Conservation (phyloP, 345 rosid genomes). For the Acer campestre region DNA sequence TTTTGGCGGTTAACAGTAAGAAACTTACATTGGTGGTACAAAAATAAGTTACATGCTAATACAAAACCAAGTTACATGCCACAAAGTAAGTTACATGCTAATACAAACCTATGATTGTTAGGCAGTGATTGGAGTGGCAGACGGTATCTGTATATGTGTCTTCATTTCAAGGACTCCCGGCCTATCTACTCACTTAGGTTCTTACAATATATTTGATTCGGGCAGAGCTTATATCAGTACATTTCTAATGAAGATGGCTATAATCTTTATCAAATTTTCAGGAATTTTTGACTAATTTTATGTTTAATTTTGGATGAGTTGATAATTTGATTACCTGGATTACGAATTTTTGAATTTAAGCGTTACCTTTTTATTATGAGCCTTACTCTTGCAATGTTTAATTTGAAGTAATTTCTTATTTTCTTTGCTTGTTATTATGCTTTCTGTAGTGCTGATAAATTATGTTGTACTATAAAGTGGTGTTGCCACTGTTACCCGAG, state of each 20-base stretch:
- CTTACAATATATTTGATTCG: not conserved
- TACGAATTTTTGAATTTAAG: not conserved
- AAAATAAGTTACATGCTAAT: too few relatives aligned
- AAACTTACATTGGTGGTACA: too few relatives aligned
- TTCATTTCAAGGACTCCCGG: too few relatives aligned
- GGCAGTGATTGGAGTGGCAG: too few relatives aligned
- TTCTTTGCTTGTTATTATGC: not conserved
- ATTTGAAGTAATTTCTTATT: not conserved
- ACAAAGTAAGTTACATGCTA: too few relatives aligned
- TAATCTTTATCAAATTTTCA: not conserved
- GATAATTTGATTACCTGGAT: not conserved
- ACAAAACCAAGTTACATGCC: too few relatives aligned
- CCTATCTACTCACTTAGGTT: too few relatives aligned
- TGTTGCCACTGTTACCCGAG: too few relatives aligned
- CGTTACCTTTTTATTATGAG: not conserved
- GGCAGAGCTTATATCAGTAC: not conserved
- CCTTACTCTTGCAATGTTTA: not conserved
- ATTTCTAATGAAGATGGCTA: not conserved
- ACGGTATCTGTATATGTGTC: too few relatives aligned
- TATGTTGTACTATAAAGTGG: too few relatives aligned
- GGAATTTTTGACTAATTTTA: not conserved
- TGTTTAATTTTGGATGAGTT: not conserved
- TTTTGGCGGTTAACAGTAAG: too few relatives aligned
- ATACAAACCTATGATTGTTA: too few relatives aligned
- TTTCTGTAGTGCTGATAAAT: not conserved